Conservation (phyloP, 2,329 filamentous ascomycete genomes). For the Plenodomus tracheiphilus region DNA sequence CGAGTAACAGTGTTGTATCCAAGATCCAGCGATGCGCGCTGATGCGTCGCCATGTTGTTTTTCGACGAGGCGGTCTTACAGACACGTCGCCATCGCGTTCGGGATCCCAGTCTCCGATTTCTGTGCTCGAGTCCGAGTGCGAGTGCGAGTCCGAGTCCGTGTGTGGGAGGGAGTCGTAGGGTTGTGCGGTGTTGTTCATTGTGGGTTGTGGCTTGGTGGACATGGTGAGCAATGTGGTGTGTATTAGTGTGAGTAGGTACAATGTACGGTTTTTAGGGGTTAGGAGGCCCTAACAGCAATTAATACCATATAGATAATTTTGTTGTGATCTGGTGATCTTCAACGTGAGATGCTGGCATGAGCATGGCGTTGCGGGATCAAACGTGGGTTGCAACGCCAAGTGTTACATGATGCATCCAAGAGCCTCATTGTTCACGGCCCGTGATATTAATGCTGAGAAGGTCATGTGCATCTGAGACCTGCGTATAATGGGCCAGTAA, state of each 20-base stretch:
- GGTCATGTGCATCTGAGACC: too few relatives aligned
- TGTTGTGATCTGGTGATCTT: too few relatives aligned
- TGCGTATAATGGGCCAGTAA: too few relatives aligned
- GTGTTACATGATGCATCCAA: conserved; percentile 16
- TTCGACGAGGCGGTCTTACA: conserved; percentile 9
- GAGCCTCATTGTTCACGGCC: too few relatives aligned
- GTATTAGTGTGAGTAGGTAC: too few relatives aligned
- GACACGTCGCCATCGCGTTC: conserved; percentile 10
- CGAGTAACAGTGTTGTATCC: conserved; percentile 32
- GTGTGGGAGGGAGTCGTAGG: conserved; percentile 30
- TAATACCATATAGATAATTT: too few relatives aligned
- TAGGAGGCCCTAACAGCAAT: too few relatives aligned
- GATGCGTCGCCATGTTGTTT: conserved; percentile 15
- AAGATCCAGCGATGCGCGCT: conserved; percentile 30
- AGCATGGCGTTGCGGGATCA: conserved; percentile 8
- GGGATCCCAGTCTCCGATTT: conserved; percentile 31
- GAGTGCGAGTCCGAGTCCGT: too few relatives aligned
- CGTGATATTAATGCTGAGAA: too few relatives aligned
- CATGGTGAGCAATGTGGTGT: background rate
- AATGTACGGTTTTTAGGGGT: too few relatives aligned
- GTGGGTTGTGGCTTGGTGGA: background rate
- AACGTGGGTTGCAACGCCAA: conserved; percentile 32
- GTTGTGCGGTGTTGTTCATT: conserved; percentile 8
- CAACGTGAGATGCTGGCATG: conserved; percentile 1
- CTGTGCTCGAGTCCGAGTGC: conserved; percentile 33